Percentiles rank a stretch among this genome's conserved stretches.
Conservation (phyloP, 208 protist genomes). For the Herpetomonas samuelpessoai region DNA sequence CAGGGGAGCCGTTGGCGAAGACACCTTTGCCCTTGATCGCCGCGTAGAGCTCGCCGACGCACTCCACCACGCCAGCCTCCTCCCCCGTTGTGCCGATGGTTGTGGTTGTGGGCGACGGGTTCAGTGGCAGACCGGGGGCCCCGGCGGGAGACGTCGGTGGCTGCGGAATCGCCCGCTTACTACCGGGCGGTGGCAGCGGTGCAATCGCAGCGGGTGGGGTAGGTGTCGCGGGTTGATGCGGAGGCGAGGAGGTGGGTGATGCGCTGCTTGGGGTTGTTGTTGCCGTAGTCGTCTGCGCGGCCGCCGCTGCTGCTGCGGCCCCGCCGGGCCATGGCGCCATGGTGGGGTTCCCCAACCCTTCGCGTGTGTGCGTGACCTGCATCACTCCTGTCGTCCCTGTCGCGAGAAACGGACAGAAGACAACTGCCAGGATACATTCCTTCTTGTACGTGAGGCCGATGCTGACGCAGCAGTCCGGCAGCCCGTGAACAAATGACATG, state of each 20-base stretch:
- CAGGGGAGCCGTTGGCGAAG: constrained; percentile 52
- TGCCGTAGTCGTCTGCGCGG: too few relatives aligned
- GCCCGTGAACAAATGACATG: constrained; percentile 69
- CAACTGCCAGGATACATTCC: constrained; percentile 54
- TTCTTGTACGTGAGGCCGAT: constrained; percentile 58
- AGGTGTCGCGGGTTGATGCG: too few relatives aligned
- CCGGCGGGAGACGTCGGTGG: too few relatives aligned
- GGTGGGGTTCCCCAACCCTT: too few relatives aligned
- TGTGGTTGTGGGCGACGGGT: background rate
- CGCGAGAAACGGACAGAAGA: constrained; percentile 65
- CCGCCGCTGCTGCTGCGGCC: too few relatives aligned
- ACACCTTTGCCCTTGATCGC: constrained; percentile 58
- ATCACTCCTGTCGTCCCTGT: background rate
- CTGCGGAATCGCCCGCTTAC: too few relatives aligned
- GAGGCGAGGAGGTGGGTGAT: too few relatives aligned
- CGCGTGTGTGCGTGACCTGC: background rate
- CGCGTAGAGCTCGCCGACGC: constrained; percentile 63
- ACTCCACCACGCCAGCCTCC: constrained; percentile 20
- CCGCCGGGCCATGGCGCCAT: background rate
- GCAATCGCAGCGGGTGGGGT: too few relatives aligned
- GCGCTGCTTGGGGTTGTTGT: too few relatives aligned
- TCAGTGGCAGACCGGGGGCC: background rate
- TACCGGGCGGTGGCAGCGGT: too few relatives aligned
- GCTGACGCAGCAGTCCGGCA: constrained; percentile 74
- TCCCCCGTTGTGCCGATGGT: constrained; percentile 4